Conservation (phyloP, 495 filamentous ascomycete species). For the Neurospora terricola region DNA sequence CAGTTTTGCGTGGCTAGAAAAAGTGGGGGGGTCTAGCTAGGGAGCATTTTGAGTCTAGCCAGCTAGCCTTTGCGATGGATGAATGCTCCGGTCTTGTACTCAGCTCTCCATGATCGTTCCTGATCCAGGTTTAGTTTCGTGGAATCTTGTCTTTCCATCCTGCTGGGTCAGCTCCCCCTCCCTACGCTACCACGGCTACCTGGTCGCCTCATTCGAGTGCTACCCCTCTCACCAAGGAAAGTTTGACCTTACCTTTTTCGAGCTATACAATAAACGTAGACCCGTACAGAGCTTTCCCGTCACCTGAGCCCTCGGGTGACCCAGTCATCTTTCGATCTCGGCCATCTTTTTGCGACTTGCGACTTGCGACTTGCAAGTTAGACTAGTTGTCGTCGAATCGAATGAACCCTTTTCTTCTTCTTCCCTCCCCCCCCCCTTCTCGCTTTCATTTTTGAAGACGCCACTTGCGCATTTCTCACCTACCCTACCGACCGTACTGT, state of each 20-base stretch:
- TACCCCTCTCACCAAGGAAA: background rate
- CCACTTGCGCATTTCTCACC: background rate
- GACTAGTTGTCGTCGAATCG: background rate
- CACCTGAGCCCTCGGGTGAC: background rate
- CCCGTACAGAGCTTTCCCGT: background rate
- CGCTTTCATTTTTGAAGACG: background rate
- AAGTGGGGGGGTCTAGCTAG: too few relatives aligned
- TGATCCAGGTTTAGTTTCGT: background rate
- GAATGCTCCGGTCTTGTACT: too few relatives aligned
- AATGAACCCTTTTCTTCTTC: background rate
- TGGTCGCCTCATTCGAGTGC: background rate
- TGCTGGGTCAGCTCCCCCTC: background rate
- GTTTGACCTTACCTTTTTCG: background rate
- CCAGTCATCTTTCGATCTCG: background rate
- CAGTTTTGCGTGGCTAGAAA: too few relatives aligned
- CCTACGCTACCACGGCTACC: background rate
- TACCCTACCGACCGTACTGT: background rate
- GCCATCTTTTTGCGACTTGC: background rate
- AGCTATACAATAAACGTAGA: background rate
- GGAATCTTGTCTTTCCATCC: background rate
- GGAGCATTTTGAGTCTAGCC: too few relatives aligned
- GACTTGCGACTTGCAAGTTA: background rate
- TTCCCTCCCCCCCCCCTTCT: background rate
- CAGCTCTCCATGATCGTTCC: background rate
- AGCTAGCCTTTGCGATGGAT: too few relatives aligned